phyloP scores from a whole-genome alignment of 192 early-diverging fungal genomes.

The Pilobolus umbonatus region DNA sequence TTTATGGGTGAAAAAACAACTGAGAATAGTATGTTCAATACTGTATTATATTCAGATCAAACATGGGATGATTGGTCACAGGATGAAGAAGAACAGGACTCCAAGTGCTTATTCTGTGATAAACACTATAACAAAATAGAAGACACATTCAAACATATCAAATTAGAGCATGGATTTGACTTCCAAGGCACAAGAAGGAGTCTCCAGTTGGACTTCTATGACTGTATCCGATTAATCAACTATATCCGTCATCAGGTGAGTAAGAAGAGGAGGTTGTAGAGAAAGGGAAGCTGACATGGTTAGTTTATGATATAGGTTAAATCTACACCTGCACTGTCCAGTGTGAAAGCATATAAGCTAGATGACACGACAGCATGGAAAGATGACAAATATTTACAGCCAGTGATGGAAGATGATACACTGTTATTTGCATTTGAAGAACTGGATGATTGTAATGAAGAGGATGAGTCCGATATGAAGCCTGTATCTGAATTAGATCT shows the following conservation, averaged over 20 bases:
- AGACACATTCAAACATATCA: conserved; percentile 60
- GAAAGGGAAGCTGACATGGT: too few species aligned
- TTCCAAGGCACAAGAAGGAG: conserved; percentile 45
- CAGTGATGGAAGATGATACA: conserved; percentile 63
- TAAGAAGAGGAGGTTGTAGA: too few species aligned
- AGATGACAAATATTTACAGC: conserved; percentile 64
- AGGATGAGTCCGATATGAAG: conserved; percentile 13
- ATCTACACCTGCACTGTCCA: conserved; percentile 17
- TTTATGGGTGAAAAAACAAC: too few species aligned
- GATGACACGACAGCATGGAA: conserved; percentile 46
- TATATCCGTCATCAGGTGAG: conserved; percentile 53
- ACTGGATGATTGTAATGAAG: conserved; percentile 54
- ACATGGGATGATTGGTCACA: conserved; percentile 67
- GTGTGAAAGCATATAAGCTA: conserved; percentile 32
- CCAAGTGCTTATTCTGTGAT: conserved; percentile 72
- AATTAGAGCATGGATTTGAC: conserved; percentile 59
- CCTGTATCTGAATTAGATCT: conserved; percentile 4
- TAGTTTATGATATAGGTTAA: too few species aligned
- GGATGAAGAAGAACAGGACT: conserved; percentile 43
- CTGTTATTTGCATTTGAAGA: conserved; percentile 60
- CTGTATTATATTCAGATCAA: conserved; percentile 40
- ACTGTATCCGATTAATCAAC: conserved; percentile 72
- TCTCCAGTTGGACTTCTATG: conserved; percentile 80
- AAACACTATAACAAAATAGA: conserved; percentile 42
- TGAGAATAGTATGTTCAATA: too few species aligned